These are phyloP conservation scores for Falciphora oryzae DNA, from an alignment of 2,329 filamentous ascomycete genomes.

Conservation along the genomic window DNA sequence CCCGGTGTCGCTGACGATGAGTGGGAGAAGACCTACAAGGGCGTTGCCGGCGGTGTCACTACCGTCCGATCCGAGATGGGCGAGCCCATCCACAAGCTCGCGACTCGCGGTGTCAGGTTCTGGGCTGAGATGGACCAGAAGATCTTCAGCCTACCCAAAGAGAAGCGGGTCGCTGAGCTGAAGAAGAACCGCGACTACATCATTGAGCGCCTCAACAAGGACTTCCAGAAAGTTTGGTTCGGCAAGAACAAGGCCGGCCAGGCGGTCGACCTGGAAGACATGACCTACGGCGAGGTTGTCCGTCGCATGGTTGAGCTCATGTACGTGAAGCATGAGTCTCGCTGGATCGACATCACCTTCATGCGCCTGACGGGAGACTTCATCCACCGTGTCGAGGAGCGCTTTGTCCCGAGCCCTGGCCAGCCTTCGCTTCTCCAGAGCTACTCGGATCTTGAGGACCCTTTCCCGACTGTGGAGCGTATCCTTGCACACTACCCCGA, in stretches of 20 bases:
- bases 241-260: constrained; percentile 75
- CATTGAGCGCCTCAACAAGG: constrained; percentile 91
- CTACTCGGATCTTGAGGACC: constrained; percentile 80
- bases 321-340: constrained; percentile 82
- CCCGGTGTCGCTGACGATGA: constrained; percentile 73
- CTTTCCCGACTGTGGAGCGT: constrained; percentile 70
- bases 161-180: constrained; percentile 81
- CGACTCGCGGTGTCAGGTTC: constrained; percentile 90
- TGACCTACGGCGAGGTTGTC: constrained; percentile 89
- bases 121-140: constrained; percentile 99
- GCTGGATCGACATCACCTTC: constrained; percentile 87
- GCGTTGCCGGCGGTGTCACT: constrained; percentile 84
- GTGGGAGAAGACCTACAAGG: constrained; percentile 94
- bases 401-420: constrained; percentile 70
- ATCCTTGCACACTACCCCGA: constrained; percentile 82
- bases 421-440: constrained; percentile 81
- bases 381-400: constrained; percentile 93
- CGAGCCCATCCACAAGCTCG: constrained; percentile 97
- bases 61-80: constrained; percentile 99
- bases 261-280: constrained; percentile 84
- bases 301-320: constrained; percentile 83
- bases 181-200: constrained; percentile 87
- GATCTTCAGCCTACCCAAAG: constrained; percentile 94
- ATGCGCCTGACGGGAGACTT: constrained; percentile 85
- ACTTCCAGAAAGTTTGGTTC: constrained; percentile 98